Evolutionary conservation across 164 flowering plant species (phyloP), one percentile per base, ranked within the genome.

Genomic region (Piper betle): DNA sequence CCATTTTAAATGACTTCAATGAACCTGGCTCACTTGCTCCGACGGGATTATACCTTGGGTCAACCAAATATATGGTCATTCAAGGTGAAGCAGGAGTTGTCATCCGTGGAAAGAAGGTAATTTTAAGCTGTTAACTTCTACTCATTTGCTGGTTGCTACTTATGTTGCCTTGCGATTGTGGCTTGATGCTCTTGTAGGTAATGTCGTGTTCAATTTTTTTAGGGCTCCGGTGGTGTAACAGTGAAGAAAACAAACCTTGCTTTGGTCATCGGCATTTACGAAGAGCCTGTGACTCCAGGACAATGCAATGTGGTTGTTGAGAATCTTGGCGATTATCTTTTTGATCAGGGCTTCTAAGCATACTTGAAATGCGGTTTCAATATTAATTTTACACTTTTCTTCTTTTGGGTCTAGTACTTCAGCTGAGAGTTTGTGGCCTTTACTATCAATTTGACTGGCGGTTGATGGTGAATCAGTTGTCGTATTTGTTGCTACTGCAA

Each of bases 21-120:
- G 65, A 62, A 52, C 65, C 65, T 53, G 65, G 65, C 39, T 62
- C 58, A 3, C 65, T 62, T 62, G 65, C 65, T 2, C 65, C 65
- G 6, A 62, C 65, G 53, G 65, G 65, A 16, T 62, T 62, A 39
- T 62, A 37, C 42, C 58, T 62, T 39, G 65, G 58, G 19, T 38
- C 58, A 9, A 52, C 65, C 18, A 62, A 62, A 25, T 62, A 62
- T 53, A 62, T 62, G 65, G 65, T 62, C 4, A 62, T 62, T 19
- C 65, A 62, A 25, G 65, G 65, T 13, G 65, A 62, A 25, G 58
- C 65, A 13, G 65, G 65, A 7, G 65, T 48, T 62, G 65, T 62
- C 46, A 62, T 62, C 40, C 65, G 65, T 38, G 65, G 65, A n/a
- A 62, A 62, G 52, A 62, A 62, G 65, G 65, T 62, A 33, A 52